phyloP scores from a whole-genome alignment of 2,329 filamentous ascomycete genomes.

The Stemphylium vesicarium region DNA sequence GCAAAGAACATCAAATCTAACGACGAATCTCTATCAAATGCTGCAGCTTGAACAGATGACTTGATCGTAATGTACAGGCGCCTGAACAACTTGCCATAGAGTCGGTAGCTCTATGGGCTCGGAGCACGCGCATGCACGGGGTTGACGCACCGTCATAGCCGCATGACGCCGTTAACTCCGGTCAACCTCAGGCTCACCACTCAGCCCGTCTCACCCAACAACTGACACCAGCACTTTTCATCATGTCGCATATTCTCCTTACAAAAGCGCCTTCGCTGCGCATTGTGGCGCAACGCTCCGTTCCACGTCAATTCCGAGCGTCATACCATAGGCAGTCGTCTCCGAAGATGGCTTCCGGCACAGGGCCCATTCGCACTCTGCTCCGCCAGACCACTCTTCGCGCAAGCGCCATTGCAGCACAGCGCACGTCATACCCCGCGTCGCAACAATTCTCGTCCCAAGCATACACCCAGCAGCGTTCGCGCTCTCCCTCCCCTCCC shows the following conservation, averaged over 20 bases:
- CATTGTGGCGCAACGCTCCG: slow-evolving; percentile 12
- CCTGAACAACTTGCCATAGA: too few species aligned
- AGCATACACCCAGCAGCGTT: slow-evolving; percentile 17
- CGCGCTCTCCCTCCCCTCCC: slow-evolving; percentile 33
- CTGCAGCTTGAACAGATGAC: too few species aligned
- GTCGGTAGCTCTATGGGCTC: too few species aligned
- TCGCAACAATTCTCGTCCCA: slow-evolving; percentile 28
- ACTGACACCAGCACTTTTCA: slow-evolving; percentile 8
- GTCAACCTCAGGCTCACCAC: slow-evolving; percentile 23
- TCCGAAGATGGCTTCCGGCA: slow-evolving; percentile 33
- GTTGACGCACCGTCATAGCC: slow-evolving; percentile 1
- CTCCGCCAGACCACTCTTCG: slow-evolving; percentile 38
- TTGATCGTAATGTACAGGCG: too few species aligned
- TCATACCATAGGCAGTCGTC: slow-evolving; percentile 23
- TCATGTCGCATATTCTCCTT: slow-evolving; percentile 25
- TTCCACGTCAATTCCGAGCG: slow-evolving; percentile 12
- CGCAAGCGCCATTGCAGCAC: slow-evolving; percentile 30
- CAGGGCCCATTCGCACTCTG: slow-evolving; percentile 35
- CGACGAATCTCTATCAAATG: too few species aligned
- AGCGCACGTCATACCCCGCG: slow-evolving; percentile 27
- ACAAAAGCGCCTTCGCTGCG: slow-evolving; percentile 19
- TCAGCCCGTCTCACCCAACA: slow-evolving; percentile 12
- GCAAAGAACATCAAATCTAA: too few species aligned
- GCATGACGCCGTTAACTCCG: slow-evolving; percentile 15
- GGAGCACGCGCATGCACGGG: neutral